phyloP scores from a whole-genome alignment of 1,284 basidiomycete genomes.

The Boletus albobrunnescens region DNA sequence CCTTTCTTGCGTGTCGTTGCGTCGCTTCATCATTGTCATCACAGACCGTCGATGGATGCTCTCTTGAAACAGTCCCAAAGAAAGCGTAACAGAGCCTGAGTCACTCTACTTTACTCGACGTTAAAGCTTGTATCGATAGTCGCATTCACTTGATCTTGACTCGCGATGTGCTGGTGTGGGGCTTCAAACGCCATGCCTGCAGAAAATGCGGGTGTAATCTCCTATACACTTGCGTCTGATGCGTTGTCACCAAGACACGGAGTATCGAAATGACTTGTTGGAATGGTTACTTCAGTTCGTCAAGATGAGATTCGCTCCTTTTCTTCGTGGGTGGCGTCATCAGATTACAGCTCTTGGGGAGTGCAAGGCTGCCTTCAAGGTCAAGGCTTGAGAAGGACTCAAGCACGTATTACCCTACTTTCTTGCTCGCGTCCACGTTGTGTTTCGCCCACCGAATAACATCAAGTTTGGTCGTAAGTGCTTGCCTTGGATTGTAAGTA shows the following conservation, averaged over 20 bases:
- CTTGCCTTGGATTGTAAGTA: neutral
- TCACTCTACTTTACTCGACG: neutral
- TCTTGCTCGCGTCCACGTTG: neutral
- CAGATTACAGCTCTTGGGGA: conserved; percentile 59
- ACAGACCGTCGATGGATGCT: conserved; percentile 33
- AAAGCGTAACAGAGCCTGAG: conserved; percentile 44
- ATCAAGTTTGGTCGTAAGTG: conserved; percentile 54
- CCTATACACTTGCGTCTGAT: neutral
- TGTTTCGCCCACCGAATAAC: conserved; percentile 3
- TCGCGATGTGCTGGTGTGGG: too few species aligned
- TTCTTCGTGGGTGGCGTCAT: too few species aligned
- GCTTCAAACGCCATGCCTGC: conserved; percentile 60
- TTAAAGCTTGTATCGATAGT: too few species aligned
- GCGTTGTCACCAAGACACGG: conserved; percentile 48
- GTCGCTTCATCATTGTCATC: neutral
- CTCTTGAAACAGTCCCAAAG: conserved; percentile 36
- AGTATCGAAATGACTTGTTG: conserved; percentile 65
- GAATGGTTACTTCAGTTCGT: conserved; percentile 83
- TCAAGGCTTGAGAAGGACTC: too few species aligned
- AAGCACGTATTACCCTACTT: conserved; percentile 35
- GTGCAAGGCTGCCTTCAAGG: conserved; percentile 64
- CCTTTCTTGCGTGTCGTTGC: neutral
- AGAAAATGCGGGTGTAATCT: conserved; percentile 67
- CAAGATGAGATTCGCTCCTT: conserved; percentile 65
- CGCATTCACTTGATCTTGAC: too few species aligned